Conservation (phyloP, 306 rosid genomes). For the Comarum palustre region DNA sequence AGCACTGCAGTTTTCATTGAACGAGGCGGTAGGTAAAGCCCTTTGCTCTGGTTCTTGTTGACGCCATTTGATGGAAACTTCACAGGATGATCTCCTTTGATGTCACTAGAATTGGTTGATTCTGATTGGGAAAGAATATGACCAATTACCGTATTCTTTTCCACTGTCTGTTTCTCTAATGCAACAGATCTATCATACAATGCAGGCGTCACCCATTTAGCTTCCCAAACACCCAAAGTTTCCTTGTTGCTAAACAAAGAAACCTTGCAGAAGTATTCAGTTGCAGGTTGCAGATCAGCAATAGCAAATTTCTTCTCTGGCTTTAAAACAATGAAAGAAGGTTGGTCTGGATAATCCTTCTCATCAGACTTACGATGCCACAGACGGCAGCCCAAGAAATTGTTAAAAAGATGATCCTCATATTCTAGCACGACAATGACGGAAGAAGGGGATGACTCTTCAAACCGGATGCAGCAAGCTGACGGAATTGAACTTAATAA, state of each 20-base stretch:
- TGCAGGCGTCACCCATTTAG: slow-evolving; percentile 71
- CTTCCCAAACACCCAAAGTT: slow-evolving; percentile 70
- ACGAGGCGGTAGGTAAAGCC: slow-evolving; percentile 42
- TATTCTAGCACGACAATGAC: slow-evolving; percentile 65
- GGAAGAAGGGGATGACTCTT: slow-evolving; percentile 69
- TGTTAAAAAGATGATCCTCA: slow-evolving; percentile 48
- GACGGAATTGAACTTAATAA: slow-evolving; percentile 28
- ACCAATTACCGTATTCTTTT: slow-evolving; percentile 25
- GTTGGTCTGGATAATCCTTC: slow-evolving; percentile 69
- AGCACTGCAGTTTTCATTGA: slow-evolving; percentile 18
- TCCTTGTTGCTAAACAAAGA: slow-evolving; percentile 70
- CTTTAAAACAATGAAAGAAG: slow-evolving; percentile 71
- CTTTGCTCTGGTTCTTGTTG: slow-evolving; percentile 40
- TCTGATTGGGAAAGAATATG: slow-evolving; percentile 44
- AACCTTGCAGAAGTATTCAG: slow-evolving; percentile 82
- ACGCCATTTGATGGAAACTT: slow-evolving; percentile 27
- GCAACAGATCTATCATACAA: slow-evolving; percentile 24
- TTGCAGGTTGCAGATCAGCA: slow-evolving; percentile 62
- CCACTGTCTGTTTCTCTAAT: slow-evolving; percentile 23
- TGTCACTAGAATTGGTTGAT: slow-evolving; percentile 48
- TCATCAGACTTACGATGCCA: slow-evolving; percentile 58
- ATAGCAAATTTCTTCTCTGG: slow-evolving; percentile 71
- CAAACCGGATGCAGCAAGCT: slow-evolving; percentile 64
- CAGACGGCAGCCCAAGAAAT: slow-evolving; percentile 73
- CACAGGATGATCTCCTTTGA: slow-evolving; percentile 34